A percentile compares a stretch with the other conserved stretches of the same genome.
phyloP scores from a whole-genome alignment of 192 early-diverging fungal species.

The Radiomyces spectabilis region DNA sequence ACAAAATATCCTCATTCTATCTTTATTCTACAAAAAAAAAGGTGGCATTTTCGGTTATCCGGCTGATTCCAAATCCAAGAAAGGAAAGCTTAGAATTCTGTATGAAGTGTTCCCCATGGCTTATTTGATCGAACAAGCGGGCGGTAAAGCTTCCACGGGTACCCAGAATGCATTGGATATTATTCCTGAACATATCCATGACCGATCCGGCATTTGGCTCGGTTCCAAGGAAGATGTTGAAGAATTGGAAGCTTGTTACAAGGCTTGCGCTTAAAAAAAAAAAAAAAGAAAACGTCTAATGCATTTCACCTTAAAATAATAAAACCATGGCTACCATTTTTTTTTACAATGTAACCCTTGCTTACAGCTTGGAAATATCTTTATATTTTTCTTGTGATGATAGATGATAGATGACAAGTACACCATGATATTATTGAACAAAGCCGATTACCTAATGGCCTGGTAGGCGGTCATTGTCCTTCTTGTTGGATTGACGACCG shows the following conservation, averaged over 20 bases:
- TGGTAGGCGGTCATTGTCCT: too few species aligned
- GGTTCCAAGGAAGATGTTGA: constrained; percentile 88
- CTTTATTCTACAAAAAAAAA: constrained; percentile 1
- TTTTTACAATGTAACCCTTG: too few species aligned
- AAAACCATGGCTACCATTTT: too few species aligned
- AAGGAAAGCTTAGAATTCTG: constrained; percentile 89
- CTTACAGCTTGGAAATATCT: too few species aligned
- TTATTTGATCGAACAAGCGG: constrained; percentile 89
- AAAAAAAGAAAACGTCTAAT: background rate
- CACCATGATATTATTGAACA: too few species aligned
- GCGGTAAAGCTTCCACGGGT: constrained; percentile 87
- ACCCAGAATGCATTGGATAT: constrained; percentile 75
- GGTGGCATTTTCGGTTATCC: constrained; percentile 67
- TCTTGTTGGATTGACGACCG: too few species aligned
- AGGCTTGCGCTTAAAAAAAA: background rate
- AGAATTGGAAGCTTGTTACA: constrained; percentile 69
- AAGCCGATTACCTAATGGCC: too few species aligned
- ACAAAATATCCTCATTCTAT: background rate
- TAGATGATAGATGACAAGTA: too few species aligned
- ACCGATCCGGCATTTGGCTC: constrained; percentile 84
- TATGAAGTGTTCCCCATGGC: constrained; percentile 99
- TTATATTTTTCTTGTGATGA: too few species aligned
- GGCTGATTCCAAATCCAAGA: constrained; percentile 55
- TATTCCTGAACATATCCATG: constrained; percentile 82
- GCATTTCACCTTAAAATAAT: constrained; percentile 1